Evolutionary conservation across 768 basidiomycete species (phyloP), one percentile per base, ranked within the genome.

Genomic region (Lanmaoa pseudosensibilis): DNA sequence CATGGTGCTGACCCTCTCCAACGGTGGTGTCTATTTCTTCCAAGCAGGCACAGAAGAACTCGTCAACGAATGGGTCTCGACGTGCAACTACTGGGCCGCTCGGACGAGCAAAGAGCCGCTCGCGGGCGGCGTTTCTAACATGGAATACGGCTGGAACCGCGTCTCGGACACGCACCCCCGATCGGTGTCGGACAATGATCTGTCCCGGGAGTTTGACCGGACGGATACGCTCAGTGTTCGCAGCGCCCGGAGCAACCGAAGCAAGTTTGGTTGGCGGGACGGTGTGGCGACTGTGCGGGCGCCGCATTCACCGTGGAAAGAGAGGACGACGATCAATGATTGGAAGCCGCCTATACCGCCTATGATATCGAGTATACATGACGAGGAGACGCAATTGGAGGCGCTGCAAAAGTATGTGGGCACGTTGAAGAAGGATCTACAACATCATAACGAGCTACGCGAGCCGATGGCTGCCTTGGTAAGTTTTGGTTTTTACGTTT

Each of bases 31-130:
- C n/a, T 96, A 88, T 73, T 97, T 98, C 77, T 97, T 97, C 80
- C 97, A 99, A 73, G 94, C 96, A 1, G 97, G 97, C 2, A 99
- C 97, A 4, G 96, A 97, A 66, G 96, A 98, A 63, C 83, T 99
- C n/a, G 94, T 97, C 48, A 90, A 91, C 65, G 97, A 99, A 72
- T 98, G 97, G 97, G 95, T 97, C 8, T 88, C 91, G 39, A 97
- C 97, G 0, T 98, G 96, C 82, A 99, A 98, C 76, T 99, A 99
- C 70, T 98, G 97, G 97, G 92, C 97, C 0, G 97, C 96, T 2
- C 81, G 97, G 44, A 91, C 86, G 54, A 94, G 92, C 72, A 94
- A 96, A 65, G 95, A 98, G 68, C 97, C 97, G 1, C 81, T 99
- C 3, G 82, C 90, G 2, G 97, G 97, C 5, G 97, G 97, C 23